Conservation (phyloP, 2,329 filamentous ascomycete species). For the Dactylellina leptospora region DNA sequence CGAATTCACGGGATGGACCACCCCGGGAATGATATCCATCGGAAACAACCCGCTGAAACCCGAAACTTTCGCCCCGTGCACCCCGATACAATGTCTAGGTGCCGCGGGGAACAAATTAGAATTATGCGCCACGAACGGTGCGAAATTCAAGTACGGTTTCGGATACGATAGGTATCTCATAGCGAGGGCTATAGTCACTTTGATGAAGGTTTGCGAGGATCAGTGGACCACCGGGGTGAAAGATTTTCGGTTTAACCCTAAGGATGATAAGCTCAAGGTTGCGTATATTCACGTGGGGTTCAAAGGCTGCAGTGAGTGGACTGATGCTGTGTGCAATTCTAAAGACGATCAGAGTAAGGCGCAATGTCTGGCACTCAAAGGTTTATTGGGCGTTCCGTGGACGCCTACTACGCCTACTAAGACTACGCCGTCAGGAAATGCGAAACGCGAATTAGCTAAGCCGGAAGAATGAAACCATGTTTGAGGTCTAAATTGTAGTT, state of each 20-base stretch:
- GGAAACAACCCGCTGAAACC: slow-evolving; percentile 6
- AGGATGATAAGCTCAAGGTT: background rate
- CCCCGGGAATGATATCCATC: slow-evolving; percentile 18
- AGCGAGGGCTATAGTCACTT: background rate
- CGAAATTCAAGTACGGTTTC: slow-evolving; percentile 21
- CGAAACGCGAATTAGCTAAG: background rate
- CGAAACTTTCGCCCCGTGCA: slow-evolving; percentile 14
- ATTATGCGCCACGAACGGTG: background rate
- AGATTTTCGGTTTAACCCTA: background rate
- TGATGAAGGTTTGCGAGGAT: background rate
- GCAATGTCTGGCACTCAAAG: slow-evolving; percentile 22
- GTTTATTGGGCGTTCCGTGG: slow-evolving; percentile 28
- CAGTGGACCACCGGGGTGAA: background rate
- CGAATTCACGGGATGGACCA: slow-evolving; percentile 24
- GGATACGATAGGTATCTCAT: background rate
- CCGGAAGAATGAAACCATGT: background rate
- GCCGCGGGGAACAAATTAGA: background rate
- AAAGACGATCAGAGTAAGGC: slow-evolving; percentile 24
- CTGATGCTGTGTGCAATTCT: slow-evolving; percentile 1
- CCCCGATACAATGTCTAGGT: slow-evolving; percentile 20
- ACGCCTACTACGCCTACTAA: background rate
- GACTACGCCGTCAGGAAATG: slow-evolving; percentile 11
- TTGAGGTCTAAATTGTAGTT: background rate
- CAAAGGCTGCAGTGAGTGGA: background rate
- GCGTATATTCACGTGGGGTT: background rate